These are phyloP conservation scores for Agrocybe chaxingu DNA, from an alignment of 768 basidiomycete genomes.

Conservation along the genomic window DNA sequence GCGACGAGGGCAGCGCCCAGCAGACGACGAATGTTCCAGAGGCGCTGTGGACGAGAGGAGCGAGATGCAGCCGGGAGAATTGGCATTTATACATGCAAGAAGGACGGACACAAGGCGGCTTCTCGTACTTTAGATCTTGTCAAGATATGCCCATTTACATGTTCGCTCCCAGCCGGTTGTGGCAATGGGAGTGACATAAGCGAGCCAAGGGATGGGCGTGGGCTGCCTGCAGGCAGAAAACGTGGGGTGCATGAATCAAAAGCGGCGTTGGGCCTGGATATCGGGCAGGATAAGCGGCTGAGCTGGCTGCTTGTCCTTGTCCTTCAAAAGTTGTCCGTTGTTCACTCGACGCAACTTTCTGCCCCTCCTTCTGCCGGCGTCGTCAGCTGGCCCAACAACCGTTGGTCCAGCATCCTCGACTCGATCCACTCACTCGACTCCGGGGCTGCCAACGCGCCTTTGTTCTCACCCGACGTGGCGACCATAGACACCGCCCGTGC, in stretches of 20 bases:
- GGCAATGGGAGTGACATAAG: conserved; percentile 34
- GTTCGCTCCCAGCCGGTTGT: conserved; percentile 16
- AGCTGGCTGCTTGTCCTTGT: conserved; percentile 42
- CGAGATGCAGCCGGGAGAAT: not conserved
- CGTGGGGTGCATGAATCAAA: conserved; percentile 65
- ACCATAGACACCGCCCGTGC: conserved; percentile 29
- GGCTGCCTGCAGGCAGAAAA: conserved; percentile 76
- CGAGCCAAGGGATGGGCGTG: conserved; percentile 33
- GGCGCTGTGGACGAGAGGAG: conserved; percentile 1
- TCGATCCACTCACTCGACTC: conserved; percentile 46
- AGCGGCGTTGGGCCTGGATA: conserved; percentile 40
- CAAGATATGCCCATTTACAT: conserved; percentile 22
- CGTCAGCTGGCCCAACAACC: conserved; percentile 27
- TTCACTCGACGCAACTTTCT: conserved; percentile 41
- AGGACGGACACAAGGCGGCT: conserved; percentile 8
- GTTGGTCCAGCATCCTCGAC: conserved; percentile 30
- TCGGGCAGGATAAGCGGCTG: conserved; percentile 49
- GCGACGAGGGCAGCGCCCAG: conserved; percentile 2
- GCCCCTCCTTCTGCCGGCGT: conserved; percentile 25
- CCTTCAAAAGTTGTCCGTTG: conserved; percentile 51
- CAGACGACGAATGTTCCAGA: conserved; percentile 1
- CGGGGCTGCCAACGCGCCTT: conserved; percentile 39
- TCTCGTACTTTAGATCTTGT: conserved; percentile 15
- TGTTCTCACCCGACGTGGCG: conserved; percentile 33
- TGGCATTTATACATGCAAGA: conserved; percentile 2